Evolutionary conservation across 345 rosid genomes (phyloP).

Genomic region (Gossypium arboreum): DNA sequence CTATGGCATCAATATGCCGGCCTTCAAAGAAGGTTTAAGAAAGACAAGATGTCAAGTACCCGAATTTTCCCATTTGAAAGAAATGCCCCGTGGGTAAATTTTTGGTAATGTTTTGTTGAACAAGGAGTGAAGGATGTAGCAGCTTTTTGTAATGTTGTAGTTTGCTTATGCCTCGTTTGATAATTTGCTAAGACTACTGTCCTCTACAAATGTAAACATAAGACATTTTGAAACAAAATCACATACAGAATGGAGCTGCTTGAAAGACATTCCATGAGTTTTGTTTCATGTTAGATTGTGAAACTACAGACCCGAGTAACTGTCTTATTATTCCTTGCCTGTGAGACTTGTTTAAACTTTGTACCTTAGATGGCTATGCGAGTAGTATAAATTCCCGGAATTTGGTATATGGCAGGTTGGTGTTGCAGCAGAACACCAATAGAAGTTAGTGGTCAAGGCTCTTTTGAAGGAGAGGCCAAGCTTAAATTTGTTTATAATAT

Average conservation of each 20-base stretch:
- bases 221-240: neutral
- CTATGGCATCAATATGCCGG: neutral
- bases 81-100: neutral
- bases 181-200: neutral
- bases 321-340: neutral
- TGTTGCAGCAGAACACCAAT: neutral
- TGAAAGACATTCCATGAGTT: neutral
- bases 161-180: neutral
- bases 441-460: neutral
- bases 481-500: neutral
- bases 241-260: neutral
- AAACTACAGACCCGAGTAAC: neutral
- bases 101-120: neutral
- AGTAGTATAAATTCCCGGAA: neutral
- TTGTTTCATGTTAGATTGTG: neutral
- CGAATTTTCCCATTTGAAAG: neutral
- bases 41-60: constrained; percentile 4
- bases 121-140: neutral
- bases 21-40: neutral
- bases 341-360: neutral
- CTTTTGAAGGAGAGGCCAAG: neutral
- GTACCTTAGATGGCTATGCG: neutral
- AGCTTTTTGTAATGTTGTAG: neutral
- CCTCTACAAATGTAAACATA: neutral
- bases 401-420: neutral